Evolutionary conservation across 2,329 filamentous ascomycete genomes (phyloP).

Genomic region (Exophiala calicioides): DNA sequence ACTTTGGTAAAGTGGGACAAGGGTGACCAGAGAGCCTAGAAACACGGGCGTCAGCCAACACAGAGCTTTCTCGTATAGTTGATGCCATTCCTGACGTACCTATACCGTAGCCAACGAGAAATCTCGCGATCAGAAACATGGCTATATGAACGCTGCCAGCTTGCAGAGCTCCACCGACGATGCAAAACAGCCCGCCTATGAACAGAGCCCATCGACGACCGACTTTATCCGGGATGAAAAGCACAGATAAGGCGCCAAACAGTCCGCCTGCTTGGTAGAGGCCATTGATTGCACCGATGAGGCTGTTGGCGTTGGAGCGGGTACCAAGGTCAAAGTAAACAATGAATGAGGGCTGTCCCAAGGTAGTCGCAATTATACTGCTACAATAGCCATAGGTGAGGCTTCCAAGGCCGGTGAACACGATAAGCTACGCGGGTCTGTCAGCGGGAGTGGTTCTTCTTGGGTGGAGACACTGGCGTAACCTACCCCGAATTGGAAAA

Average conservation of each 20-base stretch:
- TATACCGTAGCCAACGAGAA: slow-evolving; percentile 18
- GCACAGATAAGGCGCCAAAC: slow-evolving; percentile 32
- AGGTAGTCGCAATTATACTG: slow-evolving; percentile 19
- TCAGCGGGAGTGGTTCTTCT: too few species aligned
- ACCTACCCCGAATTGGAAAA: too few species aligned
- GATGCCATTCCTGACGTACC: slow-evolving; percentile 5
- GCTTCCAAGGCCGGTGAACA: too few species aligned
- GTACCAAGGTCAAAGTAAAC: slow-evolving; percentile 43
- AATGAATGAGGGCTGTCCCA: slow-evolving; percentile 49
- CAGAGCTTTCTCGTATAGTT: neutral
- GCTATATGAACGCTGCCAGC: slow-evolving; percentile 22
- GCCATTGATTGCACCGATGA: slow-evolving; percentile 34
- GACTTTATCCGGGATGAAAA: neutral
- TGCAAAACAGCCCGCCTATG: slow-evolving; percentile 31
- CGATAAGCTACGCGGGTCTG: too few species aligned
- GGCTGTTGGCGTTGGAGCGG: slow-evolving; percentile 41
- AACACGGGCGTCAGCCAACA: too few species aligned
- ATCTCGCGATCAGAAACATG: slow-evolving; percentile 23
- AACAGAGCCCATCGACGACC: slow-evolving; percentile 31
- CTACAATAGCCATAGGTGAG: too few species aligned
- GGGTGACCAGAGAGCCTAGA: slow-evolving; percentile 8
- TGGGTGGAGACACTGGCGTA: too few species aligned
- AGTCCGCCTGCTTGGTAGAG: slow-evolving; percentile 10
- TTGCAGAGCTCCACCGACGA: slow-evolving; percentile 24
- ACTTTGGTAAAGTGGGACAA: slow-evolving; percentile 18